Conservation (phyloP, 352 stramenopile genomes). For the Globisporangium uncinulatum region DNA sequence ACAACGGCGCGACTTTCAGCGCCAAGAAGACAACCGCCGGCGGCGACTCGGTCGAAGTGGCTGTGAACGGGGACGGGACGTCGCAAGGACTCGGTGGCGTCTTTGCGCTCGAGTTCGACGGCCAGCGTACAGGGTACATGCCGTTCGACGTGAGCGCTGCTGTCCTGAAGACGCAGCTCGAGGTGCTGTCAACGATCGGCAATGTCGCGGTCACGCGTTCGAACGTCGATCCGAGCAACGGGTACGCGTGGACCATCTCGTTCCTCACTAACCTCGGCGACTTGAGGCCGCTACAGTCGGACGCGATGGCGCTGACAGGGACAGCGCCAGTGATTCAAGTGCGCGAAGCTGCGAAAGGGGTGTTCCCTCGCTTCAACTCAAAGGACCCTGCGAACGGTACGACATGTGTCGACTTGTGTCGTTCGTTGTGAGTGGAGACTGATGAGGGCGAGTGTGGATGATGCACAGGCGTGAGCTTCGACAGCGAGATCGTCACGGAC, state of each 20-base stretch:
- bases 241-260: constrained; percentile 91
- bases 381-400: constrained; percentile 74
- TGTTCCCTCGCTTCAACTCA: constrained; percentile 89
- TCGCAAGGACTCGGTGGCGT: constrained; percentile 53
- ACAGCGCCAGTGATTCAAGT: constrained; percentile 83
- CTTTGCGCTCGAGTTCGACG: constrained; percentile 89
- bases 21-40: constrained; percentile 20
- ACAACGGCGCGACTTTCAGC: constrained; percentile 31
- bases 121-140: constrained; percentile 89
- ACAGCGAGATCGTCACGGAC: constrained; percentile 85
- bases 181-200: constrained; percentile 87
- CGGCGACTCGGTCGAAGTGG: constrained; percentile 47
- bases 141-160: constrained; percentile 82
- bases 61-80: constrained; percentile 31
- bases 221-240: constrained; percentile 87
- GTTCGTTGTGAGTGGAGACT: not conserved
- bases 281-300: constrained; percentile 64
- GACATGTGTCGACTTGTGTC: not conserved
- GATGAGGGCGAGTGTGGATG: not conserved
- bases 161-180: constrained; percentile 87
- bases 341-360: constrained; percentile 61
- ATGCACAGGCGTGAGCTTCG: constrained; percentile 66
- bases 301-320: constrained; percentile 84
- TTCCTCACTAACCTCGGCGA: constrained; percentile 91
- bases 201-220: constrained; percentile 83